Evolutionary conservation across 352 stramenopile genomes (phyloP).

Genomic region (Globisporangium paroecandrum): DNA sequence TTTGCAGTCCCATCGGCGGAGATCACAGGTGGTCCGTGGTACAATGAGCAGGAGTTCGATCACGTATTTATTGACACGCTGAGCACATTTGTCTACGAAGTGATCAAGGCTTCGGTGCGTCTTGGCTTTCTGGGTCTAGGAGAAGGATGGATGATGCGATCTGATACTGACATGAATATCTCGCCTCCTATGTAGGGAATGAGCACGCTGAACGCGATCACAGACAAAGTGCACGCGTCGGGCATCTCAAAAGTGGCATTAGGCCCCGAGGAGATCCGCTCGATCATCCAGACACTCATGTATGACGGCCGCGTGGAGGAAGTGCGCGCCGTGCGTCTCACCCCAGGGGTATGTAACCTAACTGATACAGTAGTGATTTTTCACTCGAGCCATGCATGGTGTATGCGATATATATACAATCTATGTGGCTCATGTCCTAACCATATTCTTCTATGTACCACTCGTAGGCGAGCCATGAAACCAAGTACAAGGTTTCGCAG

Average conservation of each 20-base stretch:
- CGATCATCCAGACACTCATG: slow-evolving; percentile 91
- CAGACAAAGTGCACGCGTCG: slow-evolving; percentile 87
- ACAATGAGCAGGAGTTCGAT: slow-evolving; percentile 99
- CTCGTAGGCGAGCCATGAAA: slow-evolving; percentile 60
- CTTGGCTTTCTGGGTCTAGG: neutral
- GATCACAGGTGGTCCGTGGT: slow-evolving; percentile 99
- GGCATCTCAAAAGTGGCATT: slow-evolving; percentile 90
- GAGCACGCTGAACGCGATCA: slow-evolving; percentile 86
- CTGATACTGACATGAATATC: neutral
- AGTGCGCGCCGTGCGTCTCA: slow-evolving; percentile 79
- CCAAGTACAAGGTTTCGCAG: slow-evolving; percentile 86
- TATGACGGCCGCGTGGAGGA: slow-evolving; percentile 90
- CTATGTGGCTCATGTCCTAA: neutral
- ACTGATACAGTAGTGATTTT: neutral
- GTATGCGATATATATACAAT: neutral
- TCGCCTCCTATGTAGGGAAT: slow-evolving; percentile 32
- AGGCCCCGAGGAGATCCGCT: slow-evolving; percentile 86
- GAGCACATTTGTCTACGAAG: slow-evolving; percentile 92
- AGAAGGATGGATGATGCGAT: neutral
- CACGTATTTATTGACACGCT: slow-evolving; percentile 98
- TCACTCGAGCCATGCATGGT: neutral
- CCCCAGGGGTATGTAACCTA: slow-evolving; percentile 52
- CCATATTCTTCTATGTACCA: neutral
- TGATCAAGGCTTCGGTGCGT: slow-evolving; percentile 76
- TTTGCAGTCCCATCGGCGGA: slow-evolving; percentile 92